These are phyloP conservation scores for Amaranthus hypochondriacus DNA, from an alignment of 148 eudicot species.

Conservation along the genomic window DNA sequence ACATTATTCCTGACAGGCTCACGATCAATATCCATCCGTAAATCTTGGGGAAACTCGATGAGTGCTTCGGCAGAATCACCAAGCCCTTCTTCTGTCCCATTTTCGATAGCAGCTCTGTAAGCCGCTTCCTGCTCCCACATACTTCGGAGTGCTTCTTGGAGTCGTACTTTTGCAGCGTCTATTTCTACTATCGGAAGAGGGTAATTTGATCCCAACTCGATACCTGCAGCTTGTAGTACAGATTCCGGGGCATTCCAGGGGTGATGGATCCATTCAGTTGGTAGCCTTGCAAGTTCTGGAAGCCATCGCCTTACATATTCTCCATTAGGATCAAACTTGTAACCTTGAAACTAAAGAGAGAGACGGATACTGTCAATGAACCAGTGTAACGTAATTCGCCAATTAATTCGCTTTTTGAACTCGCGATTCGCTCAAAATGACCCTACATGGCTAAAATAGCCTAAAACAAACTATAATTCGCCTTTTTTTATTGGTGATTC, in stretches of 20 bases:
- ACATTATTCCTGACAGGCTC: constrained; percentile 43
- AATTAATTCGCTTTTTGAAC: no score
- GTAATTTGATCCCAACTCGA: constrained; percentile 90
- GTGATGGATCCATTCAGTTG: constrained; percentile 98
- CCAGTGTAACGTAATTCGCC: no score
- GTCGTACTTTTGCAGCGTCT: constrained; percentile 72
- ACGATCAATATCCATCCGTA: constrained; percentile 66
- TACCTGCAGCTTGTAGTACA: constrained; percentile 91
- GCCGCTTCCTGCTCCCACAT: constrained; percentile 92
- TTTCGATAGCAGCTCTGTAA: constrained; percentile 70
- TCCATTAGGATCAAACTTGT: constrained; percentile 91
- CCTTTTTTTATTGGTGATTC: no score
- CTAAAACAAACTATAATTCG: no score
- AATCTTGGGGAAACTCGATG: constrained; percentile 71
- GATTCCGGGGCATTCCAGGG: constrained; percentile 94
- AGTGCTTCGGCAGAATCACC: constrained; percentile 79
- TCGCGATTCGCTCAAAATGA: no score
- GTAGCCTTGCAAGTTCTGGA: constrained; percentile 89
- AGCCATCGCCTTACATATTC: constrained; percentile 96
- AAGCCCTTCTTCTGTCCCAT: constrained; percentile 91
- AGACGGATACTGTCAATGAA: no score
- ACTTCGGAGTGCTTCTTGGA: constrained; percentile 66
- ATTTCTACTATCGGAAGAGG: constrained; percentile 81
- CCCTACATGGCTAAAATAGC: no score
- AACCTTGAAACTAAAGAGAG: constrained; percentile 72